A percentile compares a stretch with the other conserved stretches of the same genome.
phyloP scores from a whole-genome alignment of 495 filamentous ascomycete species.

The Hypoxylon lenormandii region DNA sequence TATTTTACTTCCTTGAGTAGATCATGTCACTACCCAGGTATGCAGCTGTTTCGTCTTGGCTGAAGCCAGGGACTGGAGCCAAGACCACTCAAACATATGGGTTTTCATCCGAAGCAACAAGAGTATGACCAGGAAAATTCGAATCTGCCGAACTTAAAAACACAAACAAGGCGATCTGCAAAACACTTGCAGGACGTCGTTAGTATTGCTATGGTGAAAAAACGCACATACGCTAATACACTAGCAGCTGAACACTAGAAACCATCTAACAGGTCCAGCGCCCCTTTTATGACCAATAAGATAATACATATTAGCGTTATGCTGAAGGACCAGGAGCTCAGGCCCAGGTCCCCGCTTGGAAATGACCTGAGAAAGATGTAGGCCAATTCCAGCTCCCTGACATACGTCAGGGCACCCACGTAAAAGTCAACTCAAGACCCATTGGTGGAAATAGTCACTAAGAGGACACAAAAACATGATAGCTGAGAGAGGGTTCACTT shows the following conservation, averaged over 20 bases:
- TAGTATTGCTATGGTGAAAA: not conserved
- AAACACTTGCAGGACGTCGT: too few species aligned
- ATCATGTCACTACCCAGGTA: not conserved
- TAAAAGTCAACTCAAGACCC: not conserved
- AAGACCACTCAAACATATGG: not conserved
- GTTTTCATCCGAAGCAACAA: too few species aligned
- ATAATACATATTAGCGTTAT: not conserved
- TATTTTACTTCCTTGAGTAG: conserved; percentile 15
- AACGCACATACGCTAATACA: not conserved
- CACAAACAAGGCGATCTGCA: too few species aligned
- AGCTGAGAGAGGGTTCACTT: too few species aligned
- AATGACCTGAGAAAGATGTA: not conserved
- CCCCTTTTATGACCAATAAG: not conserved
- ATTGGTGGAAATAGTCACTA: too few species aligned
- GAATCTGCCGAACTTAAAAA: too few species aligned
- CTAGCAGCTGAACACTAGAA: not conserved
- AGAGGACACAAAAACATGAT: too few species aligned
- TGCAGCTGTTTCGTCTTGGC: conserved; percentile 7
- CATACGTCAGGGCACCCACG: not conserved
- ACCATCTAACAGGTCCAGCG: not conserved
- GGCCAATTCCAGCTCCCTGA: not conserved
- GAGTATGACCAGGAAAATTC: too few species aligned
- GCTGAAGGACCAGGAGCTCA: not conserved
- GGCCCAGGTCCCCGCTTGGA: not conserved
- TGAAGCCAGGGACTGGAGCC: not conserved